Conservation (phyloP, 768 basidiomycete species). For the Lactarius sanguifluus region DNA sequence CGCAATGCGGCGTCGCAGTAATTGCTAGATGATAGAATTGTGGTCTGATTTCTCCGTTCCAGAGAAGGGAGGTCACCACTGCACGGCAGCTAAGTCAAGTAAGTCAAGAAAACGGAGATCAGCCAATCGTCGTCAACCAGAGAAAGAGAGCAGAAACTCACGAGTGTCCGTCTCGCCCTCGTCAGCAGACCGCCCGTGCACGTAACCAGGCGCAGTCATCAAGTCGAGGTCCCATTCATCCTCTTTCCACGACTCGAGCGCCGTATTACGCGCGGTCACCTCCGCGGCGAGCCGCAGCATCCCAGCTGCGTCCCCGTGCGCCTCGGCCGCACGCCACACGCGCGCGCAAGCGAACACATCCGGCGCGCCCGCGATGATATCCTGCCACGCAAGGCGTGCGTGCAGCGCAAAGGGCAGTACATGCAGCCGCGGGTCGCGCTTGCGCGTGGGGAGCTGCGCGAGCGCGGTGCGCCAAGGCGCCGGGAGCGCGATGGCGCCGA, state of each 20-base stretch:
- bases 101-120: not conserved
- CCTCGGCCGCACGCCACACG: conserved; percentile 22
- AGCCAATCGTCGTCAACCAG: not conserved
- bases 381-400: conserved; percentile 27
- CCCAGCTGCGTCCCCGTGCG: conserved; percentile 4
- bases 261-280: conserved; percentile 11
- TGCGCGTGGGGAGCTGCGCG: not conserved
- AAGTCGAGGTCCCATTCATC: conserved; percentile 30
- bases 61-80: not conserved
- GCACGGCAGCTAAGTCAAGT: not conserved
- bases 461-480: conserved; percentile 8
- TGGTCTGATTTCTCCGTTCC: not conserved
- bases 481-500: not conserved
- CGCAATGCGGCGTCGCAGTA: not conserved
- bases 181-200: conserved; percentile 23
- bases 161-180: conserved; percentile 27
- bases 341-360: conserved; percentile 27
- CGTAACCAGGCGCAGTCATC: conserved; percentile 27
- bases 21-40: not conserved
- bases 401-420: conserved; percentile 27
- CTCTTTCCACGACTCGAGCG: conserved; percentile 26
- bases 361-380: not conserved
- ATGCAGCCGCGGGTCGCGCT: conserved; percentile 25
- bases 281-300: conserved; percentile 13
- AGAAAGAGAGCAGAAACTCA: conserved; percentile 14